Evolutionary conservation across 1,139 yeast genomes (phyloP).

Genomic region (Insectozyma bohioensis): DNA sequence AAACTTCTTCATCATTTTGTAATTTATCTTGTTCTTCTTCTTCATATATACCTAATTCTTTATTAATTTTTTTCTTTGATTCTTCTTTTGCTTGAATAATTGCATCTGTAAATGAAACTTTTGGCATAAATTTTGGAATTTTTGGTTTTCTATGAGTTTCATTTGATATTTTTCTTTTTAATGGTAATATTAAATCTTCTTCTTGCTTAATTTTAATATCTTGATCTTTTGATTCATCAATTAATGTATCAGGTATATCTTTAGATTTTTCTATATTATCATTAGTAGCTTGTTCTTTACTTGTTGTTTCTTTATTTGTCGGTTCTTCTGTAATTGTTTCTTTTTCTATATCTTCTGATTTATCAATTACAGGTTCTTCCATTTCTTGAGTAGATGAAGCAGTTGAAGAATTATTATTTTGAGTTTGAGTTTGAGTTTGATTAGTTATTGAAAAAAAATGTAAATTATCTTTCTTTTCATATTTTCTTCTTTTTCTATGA

Average conservation of each 20-base stretch:
- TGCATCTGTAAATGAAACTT: slow-evolving; percentile 31
- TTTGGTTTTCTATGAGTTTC: slow-evolving; percentile 11
- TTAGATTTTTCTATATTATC: background rate
- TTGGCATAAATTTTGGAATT: slow-evolving; percentile 19
- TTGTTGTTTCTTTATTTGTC: slow-evolving; percentile 1
- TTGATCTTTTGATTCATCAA: slow-evolving; percentile 1
- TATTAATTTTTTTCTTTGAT: slow-evolving; percentile 24
- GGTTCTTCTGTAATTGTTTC: background rate
- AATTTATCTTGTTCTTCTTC: slow-evolving; percentile 13
- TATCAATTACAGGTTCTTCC: background rate
- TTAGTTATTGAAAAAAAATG: slow-evolving; percentile 34
- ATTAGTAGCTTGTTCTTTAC: background rate
- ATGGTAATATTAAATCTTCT: background rate
- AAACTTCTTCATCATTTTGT: slow-evolving; percentile 14
- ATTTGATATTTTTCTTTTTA: slow-evolving; percentile 5
- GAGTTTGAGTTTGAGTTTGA: background rate
- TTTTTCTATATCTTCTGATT: background rate
- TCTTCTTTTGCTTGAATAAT: slow-evolving; percentile 29
- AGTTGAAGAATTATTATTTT: background rate
- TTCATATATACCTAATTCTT: slow-evolving; percentile 28
- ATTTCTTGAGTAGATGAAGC: background rate
- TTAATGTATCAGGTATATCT: background rate
- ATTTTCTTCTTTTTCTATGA: slow-evolving; percentile 29
- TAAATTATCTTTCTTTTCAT: slow-evolving; percentile 31
- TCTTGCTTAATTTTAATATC: background rate